phyloP scores from a whole-genome alignment of 2,329 filamentous ascomycete genomes.

The Calycina marina region DNA sequence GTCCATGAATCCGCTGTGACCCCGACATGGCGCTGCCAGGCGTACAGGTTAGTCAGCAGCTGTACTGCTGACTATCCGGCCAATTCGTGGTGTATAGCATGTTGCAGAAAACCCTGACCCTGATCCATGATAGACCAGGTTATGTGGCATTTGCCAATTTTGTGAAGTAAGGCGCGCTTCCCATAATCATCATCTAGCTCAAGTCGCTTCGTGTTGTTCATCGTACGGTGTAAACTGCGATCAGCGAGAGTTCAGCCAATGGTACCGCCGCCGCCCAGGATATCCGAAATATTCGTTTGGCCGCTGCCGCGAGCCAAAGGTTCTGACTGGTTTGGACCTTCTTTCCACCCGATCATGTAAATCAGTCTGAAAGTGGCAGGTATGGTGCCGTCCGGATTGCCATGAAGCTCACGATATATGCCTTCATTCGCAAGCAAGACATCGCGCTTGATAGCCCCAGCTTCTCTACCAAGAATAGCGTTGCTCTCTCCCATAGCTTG shows the following conservation, averaged over 20 bases:
- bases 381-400: constrained; percentile 59
- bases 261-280: constrained; percentile 33
- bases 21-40: no score
- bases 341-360: constrained; percentile 98
- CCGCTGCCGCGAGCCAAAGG: constrained; percentile 75
- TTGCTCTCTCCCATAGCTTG: constrained; percentile 96
- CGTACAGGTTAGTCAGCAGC: no score
- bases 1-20: no score
- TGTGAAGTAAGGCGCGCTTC: no score
- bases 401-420: constrained; percentile 80
- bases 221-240: no score
- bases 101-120: no score
- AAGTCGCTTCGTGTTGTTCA: no score
- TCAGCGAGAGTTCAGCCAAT: constrained; percentile 17
- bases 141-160: no score
- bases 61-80: no score
- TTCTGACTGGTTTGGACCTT: constrained; percentile 61
- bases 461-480: constrained; percentile 72
- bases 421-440: constrained; percentile 76
- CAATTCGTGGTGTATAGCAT: no score
- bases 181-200: no score
- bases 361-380: constrained; percentile 92
- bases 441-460: constrained; percentile 63
- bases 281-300: constrained; percentile 76
- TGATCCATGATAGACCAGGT: no score